Evolutionary conservation across 2,329 filamentous ascomycete species (phyloP), one percentile per base, ranked within the genome.

Genomic region (Aspergillus ibericus): DNA sequence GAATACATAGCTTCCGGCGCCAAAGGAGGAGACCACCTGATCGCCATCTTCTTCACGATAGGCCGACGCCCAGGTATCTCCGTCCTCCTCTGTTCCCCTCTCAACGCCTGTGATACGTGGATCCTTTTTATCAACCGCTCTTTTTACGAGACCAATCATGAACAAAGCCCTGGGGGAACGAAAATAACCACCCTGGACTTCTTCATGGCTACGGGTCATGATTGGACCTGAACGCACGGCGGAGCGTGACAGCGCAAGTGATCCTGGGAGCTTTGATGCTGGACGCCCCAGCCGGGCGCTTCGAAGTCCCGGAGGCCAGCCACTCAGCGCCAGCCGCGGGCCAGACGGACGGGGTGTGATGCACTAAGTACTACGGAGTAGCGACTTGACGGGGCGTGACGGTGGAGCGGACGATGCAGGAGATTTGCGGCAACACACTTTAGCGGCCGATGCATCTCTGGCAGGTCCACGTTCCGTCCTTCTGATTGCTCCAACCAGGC

Each of bases 371-470:
- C n/a, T n/a, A n/a, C n/a, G n/a, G n/a, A n/a, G n/a, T n/a, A 40
- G 62, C 40, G 56, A 51, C 48, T 52, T 44, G 58, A 56, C 55
- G 44, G 57, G 54, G 48, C 59, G 63, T 65, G 63, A 65, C 54
- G 50, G 62, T 59, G 63, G 58, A 61, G 56, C 58, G 40, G 55
- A 35, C 20, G 52, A 54, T 59, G 59, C 64, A 66, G 58, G 56
- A 58, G 59, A 61, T 62, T 66, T 56, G 56, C 61, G 61, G 64
- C 61, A 63, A 53, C 54, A 48, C 56, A 52, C 58, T 59, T 59
- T 64, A 66, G 64, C 58, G 55, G 61, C 63, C 56, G 59, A 63
- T 55, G 34, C 42, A 54, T 48, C 48, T 58, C 55, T 51, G 36
- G 46, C 49, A 54, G 29, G 48, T n/a, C 48, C 52, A 38, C 51